phyloP scores from a whole-genome alignment of 106 monocot species.

The Phalaenopsis aphrodite region DNA sequence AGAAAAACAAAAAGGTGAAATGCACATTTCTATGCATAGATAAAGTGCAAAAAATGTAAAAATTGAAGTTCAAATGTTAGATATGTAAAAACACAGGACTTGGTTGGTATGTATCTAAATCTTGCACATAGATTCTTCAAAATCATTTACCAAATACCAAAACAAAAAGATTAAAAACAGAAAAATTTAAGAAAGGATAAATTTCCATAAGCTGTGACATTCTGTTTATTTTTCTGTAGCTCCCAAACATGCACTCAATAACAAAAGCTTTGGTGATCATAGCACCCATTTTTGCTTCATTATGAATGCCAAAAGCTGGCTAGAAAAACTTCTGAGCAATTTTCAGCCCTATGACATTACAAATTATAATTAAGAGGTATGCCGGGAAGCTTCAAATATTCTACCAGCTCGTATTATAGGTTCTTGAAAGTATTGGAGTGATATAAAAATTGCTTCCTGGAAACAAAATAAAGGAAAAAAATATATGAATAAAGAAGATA shows the following conservation, averaged over 20 bases:
- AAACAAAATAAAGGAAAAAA: background rate
- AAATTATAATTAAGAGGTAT: too few species aligned
- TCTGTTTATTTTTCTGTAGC: background rate
- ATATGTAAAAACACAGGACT: too few species aligned
- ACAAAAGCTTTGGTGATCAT: background rate
- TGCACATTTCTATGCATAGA: too few species aligned
- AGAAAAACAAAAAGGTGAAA: too few species aligned
- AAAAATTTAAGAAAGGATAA: background rate
- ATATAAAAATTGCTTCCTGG: conserved; percentile 86
- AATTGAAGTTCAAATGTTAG: too few species aligned
- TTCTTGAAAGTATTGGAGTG: conserved; percentile 79
- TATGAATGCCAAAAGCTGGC: too few species aligned
- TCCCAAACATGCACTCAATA: background rate
- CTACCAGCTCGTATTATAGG: conserved; percentile 47
- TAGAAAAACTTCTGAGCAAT: too few species aligned
- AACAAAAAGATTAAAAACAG: background rate
- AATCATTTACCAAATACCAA: background rate
- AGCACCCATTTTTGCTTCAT: background rate
- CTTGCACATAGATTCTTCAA: background rate
- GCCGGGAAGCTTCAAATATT: conserved; percentile 10
- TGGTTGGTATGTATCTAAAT: too few species aligned
- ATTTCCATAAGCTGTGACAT: background rate
- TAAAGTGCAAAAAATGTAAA: too few species aligned
- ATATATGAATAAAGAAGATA: background rate
- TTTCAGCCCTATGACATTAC: too few species aligned